These are phyloP conservation scores for Canna indica DNA, from an alignment of 176 grass and related monocot genomes.

Conservation along the genomic window DNA sequence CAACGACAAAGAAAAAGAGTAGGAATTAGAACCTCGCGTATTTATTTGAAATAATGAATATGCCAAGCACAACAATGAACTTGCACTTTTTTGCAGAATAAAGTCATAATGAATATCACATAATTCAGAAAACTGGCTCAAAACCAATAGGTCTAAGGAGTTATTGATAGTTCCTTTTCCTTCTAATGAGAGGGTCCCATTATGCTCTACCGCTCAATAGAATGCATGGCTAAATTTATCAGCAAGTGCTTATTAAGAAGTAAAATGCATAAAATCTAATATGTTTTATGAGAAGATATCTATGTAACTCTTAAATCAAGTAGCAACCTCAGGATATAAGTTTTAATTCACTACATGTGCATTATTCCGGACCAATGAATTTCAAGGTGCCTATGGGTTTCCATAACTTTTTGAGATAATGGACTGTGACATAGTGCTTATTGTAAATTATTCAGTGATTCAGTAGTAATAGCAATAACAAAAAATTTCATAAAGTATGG, in stretches of 20 bases:
- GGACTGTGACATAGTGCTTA: too few relatives aligned
- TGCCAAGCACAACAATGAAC: background rate
- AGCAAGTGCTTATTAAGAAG: too few relatives aligned
- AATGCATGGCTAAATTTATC: too few relatives aligned
- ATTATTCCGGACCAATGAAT: background rate
- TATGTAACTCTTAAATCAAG: too few relatives aligned
- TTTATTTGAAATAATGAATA: background rate
- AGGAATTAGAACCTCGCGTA: background rate
- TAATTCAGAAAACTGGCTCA: too few relatives aligned
- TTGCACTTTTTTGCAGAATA: background rate
- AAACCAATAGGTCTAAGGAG: background rate
- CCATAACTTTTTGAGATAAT: background rate
- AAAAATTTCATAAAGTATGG: background rate
- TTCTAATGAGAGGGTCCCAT: background rate
- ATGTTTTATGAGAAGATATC: too few relatives aligned
- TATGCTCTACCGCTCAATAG: background rate
- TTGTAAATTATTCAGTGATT: background rate
- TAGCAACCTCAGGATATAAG: too few relatives aligned
- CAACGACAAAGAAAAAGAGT: background rate
- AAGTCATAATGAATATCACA: background rate
- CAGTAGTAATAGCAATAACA: background rate
- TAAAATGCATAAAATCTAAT: too few relatives aligned
- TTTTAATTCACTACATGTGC: background rate
- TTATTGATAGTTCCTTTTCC: background rate
- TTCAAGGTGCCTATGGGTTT: background rate